phyloP scores from a whole-genome alignment of 768 basidiomycete species.

The Russula brevipes region DNA sequence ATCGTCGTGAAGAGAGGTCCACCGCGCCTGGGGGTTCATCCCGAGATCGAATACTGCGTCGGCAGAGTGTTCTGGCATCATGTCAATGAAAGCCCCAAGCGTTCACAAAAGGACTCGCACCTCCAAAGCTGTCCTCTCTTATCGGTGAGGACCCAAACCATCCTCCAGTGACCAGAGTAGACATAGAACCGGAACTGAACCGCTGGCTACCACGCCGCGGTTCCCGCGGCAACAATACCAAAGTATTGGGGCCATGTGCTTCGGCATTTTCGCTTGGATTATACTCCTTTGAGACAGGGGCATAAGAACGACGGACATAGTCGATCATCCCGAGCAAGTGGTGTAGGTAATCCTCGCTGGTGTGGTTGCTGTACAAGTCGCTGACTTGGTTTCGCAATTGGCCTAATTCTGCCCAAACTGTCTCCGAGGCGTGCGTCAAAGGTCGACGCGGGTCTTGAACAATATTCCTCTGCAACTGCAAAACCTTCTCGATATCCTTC shows the following conservation, averaged over 20 bases:
- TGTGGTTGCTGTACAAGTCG: not conserved
- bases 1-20: too few relatives aligned
- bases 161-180: too few relatives aligned
- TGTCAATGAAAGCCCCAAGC: too few relatives aligned
- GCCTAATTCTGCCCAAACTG: constrained; percentile 3
- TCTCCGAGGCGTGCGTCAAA: not conserved
- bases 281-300: too few relatives aligned
- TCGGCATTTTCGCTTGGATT: too few relatives aligned
- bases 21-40: too few relatives aligned
- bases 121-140: too few relatives aligned
- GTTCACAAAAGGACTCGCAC: too few relatives aligned
- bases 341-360: not conserved
- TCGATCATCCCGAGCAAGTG: not conserved
- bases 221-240: not conserved
- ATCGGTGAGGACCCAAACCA: too few relatives aligned
- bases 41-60: too few relatives aligned
- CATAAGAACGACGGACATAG: not conserved
- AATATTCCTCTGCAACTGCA: not conserved
- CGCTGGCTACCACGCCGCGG: not conserved
- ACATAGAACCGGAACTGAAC: not conserved
- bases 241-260: too few relatives aligned
- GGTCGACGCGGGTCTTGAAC: not conserved
- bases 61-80: too few relatives aligned
- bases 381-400: not conserved
- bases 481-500: not conserved